Conservation (phyloP, 306 rosid genomes). For the Prinsepia uniflora region DNA sequence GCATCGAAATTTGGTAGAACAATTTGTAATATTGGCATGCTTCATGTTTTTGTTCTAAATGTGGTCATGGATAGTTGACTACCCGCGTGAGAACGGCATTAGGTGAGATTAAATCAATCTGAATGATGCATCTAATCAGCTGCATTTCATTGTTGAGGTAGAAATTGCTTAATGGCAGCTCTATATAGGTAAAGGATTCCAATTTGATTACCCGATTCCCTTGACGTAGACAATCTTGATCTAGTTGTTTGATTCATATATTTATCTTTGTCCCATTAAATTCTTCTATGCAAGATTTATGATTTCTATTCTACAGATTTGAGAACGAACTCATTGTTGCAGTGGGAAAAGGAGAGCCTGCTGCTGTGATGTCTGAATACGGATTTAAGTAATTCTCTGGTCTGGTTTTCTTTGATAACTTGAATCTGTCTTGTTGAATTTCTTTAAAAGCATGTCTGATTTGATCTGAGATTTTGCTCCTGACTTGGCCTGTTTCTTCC, state of each 20-base stretch:
- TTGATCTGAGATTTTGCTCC: slow-evolving; percentile 6
- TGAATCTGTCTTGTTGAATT: background rate
- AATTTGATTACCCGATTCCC: background rate
- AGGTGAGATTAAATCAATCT: background rate
- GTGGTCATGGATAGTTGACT: background rate
- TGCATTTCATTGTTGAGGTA: background rate
- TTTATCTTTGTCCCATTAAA: background rate
- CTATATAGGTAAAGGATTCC: background rate
- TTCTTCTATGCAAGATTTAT: slow-evolving; percentile 16
- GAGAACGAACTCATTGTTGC: slow-evolving; percentile 73
- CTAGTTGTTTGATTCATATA: slow-evolving; percentile 6
- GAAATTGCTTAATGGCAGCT: background rate
- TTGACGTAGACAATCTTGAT: background rate
- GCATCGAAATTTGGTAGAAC: background rate
- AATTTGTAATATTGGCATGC: background rate
- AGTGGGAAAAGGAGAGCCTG: slow-evolving; percentile 94
- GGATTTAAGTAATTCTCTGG: slow-evolving; percentile 65
- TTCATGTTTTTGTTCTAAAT: background rate
- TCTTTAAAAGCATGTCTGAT: slow-evolving; percentile 6
- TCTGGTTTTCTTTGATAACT: slow-evolving; percentile 13
- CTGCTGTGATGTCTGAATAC: slow-evolving; percentile 78
- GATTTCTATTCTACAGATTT: slow-evolving; percentile 42
- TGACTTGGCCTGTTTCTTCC: background rate
- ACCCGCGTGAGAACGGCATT: background rate
- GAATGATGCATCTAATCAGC: background rate